Percentiles rank a stretch among this genome's conserved stretches.
phyloP scores from a whole-genome alignment of 176 grass and related monocot species.

The Poa pratensis region DNA sequence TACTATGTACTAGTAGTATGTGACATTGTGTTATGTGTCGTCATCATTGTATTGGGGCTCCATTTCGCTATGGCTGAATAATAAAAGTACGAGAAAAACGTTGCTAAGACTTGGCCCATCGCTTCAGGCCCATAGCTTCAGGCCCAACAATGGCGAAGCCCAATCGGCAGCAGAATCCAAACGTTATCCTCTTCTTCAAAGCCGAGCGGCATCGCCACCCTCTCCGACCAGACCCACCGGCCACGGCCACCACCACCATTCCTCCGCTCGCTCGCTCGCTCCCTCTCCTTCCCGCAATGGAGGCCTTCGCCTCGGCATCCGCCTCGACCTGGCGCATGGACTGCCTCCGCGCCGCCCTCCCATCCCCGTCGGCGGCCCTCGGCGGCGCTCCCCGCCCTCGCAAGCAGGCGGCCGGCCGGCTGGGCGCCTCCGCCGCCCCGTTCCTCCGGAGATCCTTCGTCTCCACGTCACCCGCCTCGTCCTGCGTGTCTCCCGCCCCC shows the following conservation, averaged over 20 bases:
- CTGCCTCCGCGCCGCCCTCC: constrained; percentile 57
- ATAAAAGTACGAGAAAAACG: too few relatives aligned
- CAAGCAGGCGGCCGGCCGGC: constrained; percentile 16
- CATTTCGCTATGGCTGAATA: not conserved
- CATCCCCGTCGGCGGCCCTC: constrained; percentile 19
- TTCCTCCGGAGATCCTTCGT: constrained; percentile 30
- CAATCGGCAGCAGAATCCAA: constrained; percentile 19
- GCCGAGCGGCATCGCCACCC: not conserved
- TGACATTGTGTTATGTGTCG: not conserved
- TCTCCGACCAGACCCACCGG: constrained; percentile 31
- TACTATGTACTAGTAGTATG: not conserved
- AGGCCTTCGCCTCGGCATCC: constrained; percentile 55
- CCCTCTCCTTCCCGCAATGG: constrained; percentile 43
- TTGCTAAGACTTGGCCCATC: too few relatives aligned
- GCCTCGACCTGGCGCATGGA: constrained; percentile 67
- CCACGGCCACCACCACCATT: not conserved
- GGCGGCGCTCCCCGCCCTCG: not conserved
- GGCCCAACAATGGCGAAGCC: not conserved
- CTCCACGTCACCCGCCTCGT: not conserved
- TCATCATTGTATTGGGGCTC: not conserved
- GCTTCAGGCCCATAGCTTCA: too few relatives aligned
- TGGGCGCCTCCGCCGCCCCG: not conserved
- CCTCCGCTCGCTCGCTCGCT: not conserved
- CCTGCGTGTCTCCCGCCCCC: not conserved
- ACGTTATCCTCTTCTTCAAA: constrained; percentile 67